Conservation (phyloP, 2,329 filamentous ascomycete genomes). For the Talaromyces sp. region DNA sequence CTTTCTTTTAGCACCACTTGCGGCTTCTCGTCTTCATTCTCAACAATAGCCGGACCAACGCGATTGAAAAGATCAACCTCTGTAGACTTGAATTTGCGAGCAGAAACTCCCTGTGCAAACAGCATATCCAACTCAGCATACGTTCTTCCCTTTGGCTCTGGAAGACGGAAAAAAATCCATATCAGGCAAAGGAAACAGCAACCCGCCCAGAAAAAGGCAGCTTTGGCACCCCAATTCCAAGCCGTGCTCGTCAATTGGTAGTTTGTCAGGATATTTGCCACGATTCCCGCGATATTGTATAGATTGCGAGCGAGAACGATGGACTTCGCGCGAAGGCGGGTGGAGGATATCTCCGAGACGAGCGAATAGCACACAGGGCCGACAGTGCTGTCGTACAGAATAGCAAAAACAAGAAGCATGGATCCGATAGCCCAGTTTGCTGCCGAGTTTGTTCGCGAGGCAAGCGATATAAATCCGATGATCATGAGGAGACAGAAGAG, state of each 20-base stretch:
- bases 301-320: constrained; percentile 40
- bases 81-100: constrained; percentile 65
- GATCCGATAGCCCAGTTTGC: constrained; percentile 38
- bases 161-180: constrained; percentile 14
- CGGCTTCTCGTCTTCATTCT: too few species aligned
- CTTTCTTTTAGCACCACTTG: too few species aligned
- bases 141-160: constrained; percentile 34
- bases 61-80: constrained; percentile 51
- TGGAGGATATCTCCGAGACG: constrained; percentile 45
- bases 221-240: constrained; percentile 26
- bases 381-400: constrained; percentile 40
- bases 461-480: constrained; percentile 25
- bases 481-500: constrained; percentile 37
- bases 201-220: constrained; percentile 29
- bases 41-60: too few species aligned
- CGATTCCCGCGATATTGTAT: constrained; percentile 38
- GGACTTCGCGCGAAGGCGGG: constrained; percentile 44
- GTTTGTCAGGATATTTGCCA: constrained; percentile 38
- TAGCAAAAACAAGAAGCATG: constrained; percentile 37
- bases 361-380: constrained; percentile 45
- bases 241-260: constrained; percentile 31
- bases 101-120: constrained; percentile 64
- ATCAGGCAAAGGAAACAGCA: constrained; percentile 13
- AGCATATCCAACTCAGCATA: constrained; percentile 41
- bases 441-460: not conserved